A percentile compares a stretch with the other conserved stretches of the same genome.
Conservation (phyloP, 805 yeast genomes). For the Nakazawaea sp. region DNA sequence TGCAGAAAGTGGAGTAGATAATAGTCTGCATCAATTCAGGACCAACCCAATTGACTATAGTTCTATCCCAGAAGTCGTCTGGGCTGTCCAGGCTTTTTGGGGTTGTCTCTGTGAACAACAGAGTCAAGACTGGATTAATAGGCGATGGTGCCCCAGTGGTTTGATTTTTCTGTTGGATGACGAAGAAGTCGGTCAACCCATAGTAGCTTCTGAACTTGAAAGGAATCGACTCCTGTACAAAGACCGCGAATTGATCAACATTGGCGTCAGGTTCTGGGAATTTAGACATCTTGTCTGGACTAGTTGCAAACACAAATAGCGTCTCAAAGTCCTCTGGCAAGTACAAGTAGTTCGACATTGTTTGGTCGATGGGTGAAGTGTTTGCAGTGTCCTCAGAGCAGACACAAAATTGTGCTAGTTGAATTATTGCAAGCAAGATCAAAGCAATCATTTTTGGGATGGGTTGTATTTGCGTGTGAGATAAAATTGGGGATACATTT, state of each 20-base stretch:
- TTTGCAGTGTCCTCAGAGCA: too few species aligned
- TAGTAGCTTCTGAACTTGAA: not conserved
- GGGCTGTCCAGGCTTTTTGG: not conserved
- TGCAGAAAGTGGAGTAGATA: slow-evolving; percentile 36
- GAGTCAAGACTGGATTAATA: not conserved
- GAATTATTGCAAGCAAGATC: too few species aligned
- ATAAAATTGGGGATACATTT: too few species aligned
- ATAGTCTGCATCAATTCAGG: slow-evolving; percentile 25
- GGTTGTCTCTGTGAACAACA: slow-evolving; percentile 2
- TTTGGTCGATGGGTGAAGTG: too few species aligned
- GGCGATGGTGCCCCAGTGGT: not conserved
- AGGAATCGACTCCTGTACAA: slow-evolving; percentile 5
- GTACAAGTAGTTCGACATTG: too few species aligned
- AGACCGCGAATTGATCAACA: not conserved
- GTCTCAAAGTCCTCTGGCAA: not conserved
- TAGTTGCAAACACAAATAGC: not conserved
- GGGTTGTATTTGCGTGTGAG: too few species aligned
- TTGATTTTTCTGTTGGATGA: not conserved
- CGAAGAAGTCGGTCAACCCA: slow-evolving; percentile 1
- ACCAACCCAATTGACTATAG: slow-evolving; percentile 34
- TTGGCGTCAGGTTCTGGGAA: not conserved
- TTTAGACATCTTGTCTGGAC: not conserved
- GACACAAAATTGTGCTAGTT: too few species aligned
- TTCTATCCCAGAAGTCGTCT: slow-evolving; percentile 25
- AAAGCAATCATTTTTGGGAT: too few species aligned